Base-by-base conservation (phyloP, 305 asterid species). In the Ajuga reptans region DNA sequence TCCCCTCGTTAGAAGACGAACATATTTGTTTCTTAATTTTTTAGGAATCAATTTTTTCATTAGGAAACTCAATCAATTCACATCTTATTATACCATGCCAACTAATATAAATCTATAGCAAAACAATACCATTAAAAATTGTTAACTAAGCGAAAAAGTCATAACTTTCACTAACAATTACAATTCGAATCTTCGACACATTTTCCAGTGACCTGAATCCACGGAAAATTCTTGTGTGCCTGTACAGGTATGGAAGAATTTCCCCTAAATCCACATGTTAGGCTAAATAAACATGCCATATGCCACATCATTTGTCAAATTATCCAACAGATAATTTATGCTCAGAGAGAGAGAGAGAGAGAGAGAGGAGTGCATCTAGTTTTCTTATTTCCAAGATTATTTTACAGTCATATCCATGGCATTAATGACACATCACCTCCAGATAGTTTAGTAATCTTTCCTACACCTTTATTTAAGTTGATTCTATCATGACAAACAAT, bases 401-500 rank as follows among this genome's bases (percentile, higher is more conserved):
- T 36, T 31, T 62, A 24, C 34, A 33, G 14, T 33, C 27, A 31
- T 3, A 3, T 24, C 21, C 17, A 65, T 37, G 1, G 12, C 21
- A 33, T 33, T 29, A 11, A 17, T 61, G 52, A 61, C 18, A 8
- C 46, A n/a, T 41, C n/a, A 14, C 24, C 42, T 17, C 15, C 63
- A 68, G 6, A 12, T 67, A 51, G 29, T 21, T 1, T 9, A 6
- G 27, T 33, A 33, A 52, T 45, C 5, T 15, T 66, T 14, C 54
- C 51, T 34, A 50, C 66, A 57, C 34, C 51, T 0, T 73, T 78
- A 64, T 69, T 64, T 62, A 52, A 17, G 57, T 24, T 12, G 59
- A 69, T 64, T 55, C 39, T 56, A 15, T 69, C 63, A 61, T 31
- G 9, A 46, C 36, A 52, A 46, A 72, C 74, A 77, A 61, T 16